Conservation (phyloP, 495 filamentous ascomycete species). For the Neurospora sp. region DNA sequence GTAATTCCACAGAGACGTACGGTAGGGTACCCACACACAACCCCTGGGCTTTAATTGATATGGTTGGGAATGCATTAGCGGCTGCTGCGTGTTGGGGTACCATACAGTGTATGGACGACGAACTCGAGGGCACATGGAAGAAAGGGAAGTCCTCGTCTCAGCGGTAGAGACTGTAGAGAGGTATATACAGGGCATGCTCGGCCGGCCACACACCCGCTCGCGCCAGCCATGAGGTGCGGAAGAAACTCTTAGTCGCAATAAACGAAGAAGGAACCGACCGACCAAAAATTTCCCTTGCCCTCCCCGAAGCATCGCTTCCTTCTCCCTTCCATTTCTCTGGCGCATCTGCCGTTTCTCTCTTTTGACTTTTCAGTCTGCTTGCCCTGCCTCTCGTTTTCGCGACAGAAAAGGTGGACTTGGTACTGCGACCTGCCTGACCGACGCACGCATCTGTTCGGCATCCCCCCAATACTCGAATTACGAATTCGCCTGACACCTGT, state of each 20-base stretch:
- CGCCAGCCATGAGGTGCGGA: not conserved
- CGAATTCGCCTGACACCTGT: not conserved
- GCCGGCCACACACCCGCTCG: conserved; percentile 6
- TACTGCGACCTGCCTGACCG: not conserved
- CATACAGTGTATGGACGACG: not conserved
- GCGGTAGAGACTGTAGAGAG: not conserved
- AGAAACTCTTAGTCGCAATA: not conserved
- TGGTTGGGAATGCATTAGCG: conserved; percentile 17
- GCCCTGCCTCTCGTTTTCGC: conserved; percentile 3
- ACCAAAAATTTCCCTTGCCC: not conserved
- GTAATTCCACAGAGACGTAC: not conserved
- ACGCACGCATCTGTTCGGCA: not conserved
- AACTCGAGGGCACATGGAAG: not conserved
- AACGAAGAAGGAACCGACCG: not conserved
- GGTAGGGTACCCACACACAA: conserved; percentile 3
- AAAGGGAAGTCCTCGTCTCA: not conserved
- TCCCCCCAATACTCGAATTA: not conserved
- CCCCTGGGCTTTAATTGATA: conserved; percentile 5
- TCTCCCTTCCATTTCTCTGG: conserved; percentile 2
- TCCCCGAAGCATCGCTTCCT: not conserved
- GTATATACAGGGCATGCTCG: conserved; percentile 13
- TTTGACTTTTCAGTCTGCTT: conserved; percentile 2
- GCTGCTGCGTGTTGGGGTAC: conserved; percentile 11
- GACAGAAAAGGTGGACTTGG: not conserved
- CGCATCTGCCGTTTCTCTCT: conserved; percentile 7